Evolutionary conservation across 2,329 filamentous ascomycete genomes (phyloP), one percentile per base, ranked within the genome.

Genomic region (Hymenoscyphus fraxineus): DNA sequence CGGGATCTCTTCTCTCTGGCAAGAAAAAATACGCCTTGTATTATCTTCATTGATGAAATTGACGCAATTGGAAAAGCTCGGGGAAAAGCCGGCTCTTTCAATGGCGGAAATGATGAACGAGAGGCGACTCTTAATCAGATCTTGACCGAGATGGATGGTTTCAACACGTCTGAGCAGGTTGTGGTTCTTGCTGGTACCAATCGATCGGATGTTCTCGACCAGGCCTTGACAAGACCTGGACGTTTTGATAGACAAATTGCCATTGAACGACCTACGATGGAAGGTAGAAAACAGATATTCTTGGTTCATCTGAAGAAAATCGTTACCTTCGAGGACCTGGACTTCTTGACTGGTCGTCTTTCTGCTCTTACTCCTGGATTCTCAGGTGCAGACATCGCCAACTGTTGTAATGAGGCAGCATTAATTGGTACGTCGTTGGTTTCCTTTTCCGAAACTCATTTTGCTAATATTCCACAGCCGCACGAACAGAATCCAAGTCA

Each of bases 31-130:
- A 91, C 95, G 0, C 95, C 95, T 3, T 99, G 95, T 80, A 99
- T 99, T 78, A 96, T 99, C 78, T 99, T 99, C 82, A 98, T 99
- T 70, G 95, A 99, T 76, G 95, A 99, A 79, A 99, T 99, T 72
- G 95, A 99, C 77, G 95, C 95, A 64, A 97, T 99, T 73, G 95
- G 95, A 72, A 92, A 93, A 76, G 91, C 94, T 63, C 87, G 95
- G 79, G 83, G 88, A 27, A 96, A 97, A 75, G 86, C 89, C 41
- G 90, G 89, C 69, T 80, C 80, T 13, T 92, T 92, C 65, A 90
- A 90, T 47, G 93, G 94, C 68, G 95, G 95, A 67, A 98, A 98
- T 74, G 95, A 99, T 75, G 95, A 99, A 80, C 90, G 95, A 67
- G 95, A 99, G 80, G 92, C 91, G 58, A 99, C 95, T 0, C 87